phyloP scores from a whole-genome alignment of 2,329 filamentous ascomycete genomes.

The Calonectria pteridis region DNA sequence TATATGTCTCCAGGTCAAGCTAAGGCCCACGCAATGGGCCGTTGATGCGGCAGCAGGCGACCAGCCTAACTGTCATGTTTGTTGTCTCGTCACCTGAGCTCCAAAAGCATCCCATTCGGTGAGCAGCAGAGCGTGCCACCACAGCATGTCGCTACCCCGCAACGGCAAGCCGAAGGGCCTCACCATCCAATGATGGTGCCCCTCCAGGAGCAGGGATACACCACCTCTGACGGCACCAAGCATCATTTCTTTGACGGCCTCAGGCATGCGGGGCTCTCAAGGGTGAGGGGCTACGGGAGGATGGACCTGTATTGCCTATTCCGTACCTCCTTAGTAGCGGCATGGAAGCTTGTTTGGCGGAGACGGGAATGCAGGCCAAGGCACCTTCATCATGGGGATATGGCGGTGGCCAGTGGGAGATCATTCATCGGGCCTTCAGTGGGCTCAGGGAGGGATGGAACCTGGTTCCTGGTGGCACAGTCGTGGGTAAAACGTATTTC shows the following conservation, averaged over 20 bases:
- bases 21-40: slow-evolving; percentile 42
- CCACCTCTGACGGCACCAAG: slow-evolving; percentile 28
- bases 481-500: background rate
- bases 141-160: slow-evolving; percentile 42
- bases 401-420: background rate
- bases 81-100: slow-evolving; percentile 40
- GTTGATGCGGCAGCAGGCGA: slow-evolving; percentile 43
- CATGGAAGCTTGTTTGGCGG: slow-evolving; percentile 41
- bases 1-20: slow-evolving; percentile 34
- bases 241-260: slow-evolving; percentile 12
- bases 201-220: slow-evolving; percentile 42
- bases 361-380: slow-evolving; percentile 43
- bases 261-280: background rate
- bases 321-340: background rate
- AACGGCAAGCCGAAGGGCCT: slow-evolving; percentile 30
- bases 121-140: slow-evolving; percentile 23
- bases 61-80: slow-evolving; percentile 40
- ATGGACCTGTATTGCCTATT: background rate
- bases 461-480: background rate
- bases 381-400: slow-evolving; percentile 25
- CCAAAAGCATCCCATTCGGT: slow-evolving; percentile 29
- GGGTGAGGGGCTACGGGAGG: background rate
- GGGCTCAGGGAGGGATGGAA: slow-evolving; percentile 17
- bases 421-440: background rate
- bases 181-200: slow-evolving; percentile 9